Conservation (phyloP, 805 yeast species). For the Blastobotrys muscicola region DNA sequence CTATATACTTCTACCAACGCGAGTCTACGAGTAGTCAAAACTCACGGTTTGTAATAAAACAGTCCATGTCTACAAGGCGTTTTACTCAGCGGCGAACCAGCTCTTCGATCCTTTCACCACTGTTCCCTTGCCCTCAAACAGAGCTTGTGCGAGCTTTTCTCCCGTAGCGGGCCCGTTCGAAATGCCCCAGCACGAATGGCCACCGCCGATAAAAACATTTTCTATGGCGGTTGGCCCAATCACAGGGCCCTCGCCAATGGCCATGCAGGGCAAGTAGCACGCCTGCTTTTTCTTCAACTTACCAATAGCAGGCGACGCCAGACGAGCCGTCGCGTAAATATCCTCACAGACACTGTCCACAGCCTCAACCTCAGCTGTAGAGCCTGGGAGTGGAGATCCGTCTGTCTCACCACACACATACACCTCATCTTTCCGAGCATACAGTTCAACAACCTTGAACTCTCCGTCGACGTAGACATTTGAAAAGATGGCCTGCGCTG, state of each 20-base stretch:
- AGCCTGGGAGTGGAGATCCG: conserved; percentile 84
- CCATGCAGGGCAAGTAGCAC: conserved; percentile 90
- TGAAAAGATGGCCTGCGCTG: conserved; percentile 90
- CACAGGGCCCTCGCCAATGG: conserved; percentile 86
- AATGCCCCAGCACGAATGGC: conserved; percentile 98
- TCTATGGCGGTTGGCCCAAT: conserved; percentile 89
- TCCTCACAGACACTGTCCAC: conserved; percentile 83
- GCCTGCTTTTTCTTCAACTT: conserved; percentile 79
- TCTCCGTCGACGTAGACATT: conserved; percentile 66
- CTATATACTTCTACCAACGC: no score
- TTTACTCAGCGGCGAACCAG: no score
- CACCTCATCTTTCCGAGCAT: conserved; percentile 91
- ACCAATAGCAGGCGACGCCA: conserved; percentile 64
- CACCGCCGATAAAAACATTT: conserved; percentile 71
- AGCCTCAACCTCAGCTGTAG: conserved; percentile 88
- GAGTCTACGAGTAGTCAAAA: no score
- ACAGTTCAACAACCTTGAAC: conserved; percentile 57
- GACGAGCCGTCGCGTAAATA: conserved; percentile 70
- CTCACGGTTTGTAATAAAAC: no score
- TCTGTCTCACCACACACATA: conserved; percentile 98
- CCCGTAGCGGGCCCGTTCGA: conserved; percentile 98
- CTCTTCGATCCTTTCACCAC: no score
- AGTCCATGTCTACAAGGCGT: no score
- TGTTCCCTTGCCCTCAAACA: conserved; percentile 64
- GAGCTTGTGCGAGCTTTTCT: conserved; percentile 76